A percentile compares a stretch with the other conserved stretches of the same genome.
These are phyloP conservation scores for Henckelia pumila DNA, from an alignment of 257 asterid genomes.

Conservation along the genomic window DNA sequence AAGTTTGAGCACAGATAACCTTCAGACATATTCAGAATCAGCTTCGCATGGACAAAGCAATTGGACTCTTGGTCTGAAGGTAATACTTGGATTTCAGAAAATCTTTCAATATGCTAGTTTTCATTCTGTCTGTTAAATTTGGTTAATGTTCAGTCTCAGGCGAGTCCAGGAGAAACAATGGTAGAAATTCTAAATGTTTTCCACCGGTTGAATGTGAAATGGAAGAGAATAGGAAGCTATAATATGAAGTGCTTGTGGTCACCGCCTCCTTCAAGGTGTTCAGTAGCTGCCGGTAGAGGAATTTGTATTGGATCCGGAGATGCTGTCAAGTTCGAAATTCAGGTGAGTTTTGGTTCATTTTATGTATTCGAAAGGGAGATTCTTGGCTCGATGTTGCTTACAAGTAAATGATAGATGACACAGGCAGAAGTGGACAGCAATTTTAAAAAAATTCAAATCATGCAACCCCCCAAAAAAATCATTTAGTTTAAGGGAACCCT, in stretches of 20 bases:
- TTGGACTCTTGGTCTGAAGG: conserved; percentile 45
- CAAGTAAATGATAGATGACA: not conserved
- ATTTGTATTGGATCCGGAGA: conserved; percentile 22
- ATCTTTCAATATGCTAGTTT: not conserved
- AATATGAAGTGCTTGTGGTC: conserved; percentile 48
- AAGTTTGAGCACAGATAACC: conserved; percentile 14
- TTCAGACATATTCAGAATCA: conserved; percentile 18
- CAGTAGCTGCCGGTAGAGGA: conserved; percentile 26
- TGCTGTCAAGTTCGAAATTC: conserved; percentile 57
- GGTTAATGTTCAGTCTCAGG: conserved; percentile 29
- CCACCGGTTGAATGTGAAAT: conserved; percentile 40
- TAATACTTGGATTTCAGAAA: conserved; percentile 12
- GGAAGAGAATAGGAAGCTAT: conserved; percentile 47
- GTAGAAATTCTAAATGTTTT: conserved; percentile 29
- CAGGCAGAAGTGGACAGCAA: not conserved
- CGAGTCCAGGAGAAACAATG: conserved; percentile 35
- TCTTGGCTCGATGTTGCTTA: not conserved
- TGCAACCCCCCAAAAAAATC: too few relatives aligned
- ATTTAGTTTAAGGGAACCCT: too few relatives aligned
- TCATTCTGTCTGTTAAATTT: not conserved
- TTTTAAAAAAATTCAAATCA: too few relatives aligned
- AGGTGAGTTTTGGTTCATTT: conserved; percentile 32
- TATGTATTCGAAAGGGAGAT: not conserved
- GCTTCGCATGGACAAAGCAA: conserved; percentile 16
- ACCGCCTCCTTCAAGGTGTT: conserved; percentile 26